Evolutionary conservation across 495 filamentous ascomycete genomes (phyloP).

Genomic region (Neurospora cerealis): DNA sequence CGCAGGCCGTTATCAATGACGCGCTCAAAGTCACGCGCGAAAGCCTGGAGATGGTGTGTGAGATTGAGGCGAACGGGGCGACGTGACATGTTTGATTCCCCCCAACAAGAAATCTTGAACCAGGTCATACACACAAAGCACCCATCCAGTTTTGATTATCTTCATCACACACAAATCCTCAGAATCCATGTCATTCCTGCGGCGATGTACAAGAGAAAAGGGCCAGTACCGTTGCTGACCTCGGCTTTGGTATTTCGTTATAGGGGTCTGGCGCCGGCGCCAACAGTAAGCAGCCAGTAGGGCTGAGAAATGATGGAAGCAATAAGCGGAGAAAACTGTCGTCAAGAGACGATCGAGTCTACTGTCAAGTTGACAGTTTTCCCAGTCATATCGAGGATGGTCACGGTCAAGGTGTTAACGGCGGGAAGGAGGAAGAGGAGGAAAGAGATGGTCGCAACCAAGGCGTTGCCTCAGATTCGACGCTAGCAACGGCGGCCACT

Average conservation of each 20-base stretch:
- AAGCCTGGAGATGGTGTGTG: constrained; percentile 38
- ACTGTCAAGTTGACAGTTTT: background rate
- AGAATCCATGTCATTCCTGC: background rate
- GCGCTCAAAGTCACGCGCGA: constrained; percentile 43
- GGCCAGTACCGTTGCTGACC: background rate
- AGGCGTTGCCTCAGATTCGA: background rate
- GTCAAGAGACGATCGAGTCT: background rate
- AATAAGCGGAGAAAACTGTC: background rate
- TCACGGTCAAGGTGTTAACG: background rate
- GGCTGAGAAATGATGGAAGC: background rate
- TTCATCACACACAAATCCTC: background rate
- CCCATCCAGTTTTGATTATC: background rate
- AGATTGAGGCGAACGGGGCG: constrained; percentile 30
- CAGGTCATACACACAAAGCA: background rate
- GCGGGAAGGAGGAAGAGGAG: background rate
- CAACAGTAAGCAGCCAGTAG: background rate
- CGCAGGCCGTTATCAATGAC: constrained; percentile 40
- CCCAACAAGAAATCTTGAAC: background rate
- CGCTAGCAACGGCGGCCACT: background rate
- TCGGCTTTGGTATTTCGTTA: background rate
- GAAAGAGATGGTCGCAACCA: background rate
- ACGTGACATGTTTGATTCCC: constrained; percentile 8
- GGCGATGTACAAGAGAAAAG: background rate
- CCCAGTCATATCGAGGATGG: background rate
- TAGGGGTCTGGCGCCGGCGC: background rate